Conservation (phyloP, 2,329 filamentous ascomycete species). For the Albophoma yamanashiensis region DNA sequence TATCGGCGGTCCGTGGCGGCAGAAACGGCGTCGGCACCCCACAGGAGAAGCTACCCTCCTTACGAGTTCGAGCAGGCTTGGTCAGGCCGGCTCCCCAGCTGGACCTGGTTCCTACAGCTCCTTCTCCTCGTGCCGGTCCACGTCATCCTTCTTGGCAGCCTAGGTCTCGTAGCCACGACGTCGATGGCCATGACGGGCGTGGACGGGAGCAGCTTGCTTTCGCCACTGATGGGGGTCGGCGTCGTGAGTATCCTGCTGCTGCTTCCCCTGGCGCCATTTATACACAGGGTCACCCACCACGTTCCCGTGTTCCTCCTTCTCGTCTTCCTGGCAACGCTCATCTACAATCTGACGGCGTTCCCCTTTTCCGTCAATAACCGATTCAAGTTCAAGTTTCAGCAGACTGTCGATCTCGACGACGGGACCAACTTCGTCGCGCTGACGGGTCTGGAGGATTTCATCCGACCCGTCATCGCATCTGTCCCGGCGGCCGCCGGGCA, state of each 20-base stretch:
- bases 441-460: slow-evolving; percentile 55
- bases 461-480: slow-evolving; percentile 53
- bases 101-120: slow-evolving; percentile 84
- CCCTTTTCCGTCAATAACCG: slow-evolving; percentile 73
- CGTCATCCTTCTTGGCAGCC: slow-evolving; percentile 66
- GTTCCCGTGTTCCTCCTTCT: slow-evolving; percentile 66
- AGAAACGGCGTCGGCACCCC: slow-evolving; percentile 14
- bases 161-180: slow-evolving; percentile 61
- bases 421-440: slow-evolving; percentile 61
- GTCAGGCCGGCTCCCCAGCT: slow-evolving; percentile 68
- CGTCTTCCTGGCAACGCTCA: slow-evolving; percentile 62
- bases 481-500: slow-evolving; percentile 63
- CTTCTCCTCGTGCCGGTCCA: slow-evolving; percentile 69
- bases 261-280: slow-evolving; percentile 68
- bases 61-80: slow-evolving; percentile 74
- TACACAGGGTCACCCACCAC: slow-evolving; percentile 78
- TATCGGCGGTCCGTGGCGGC: slow-evolving; percentile 37
- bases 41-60: slow-evolving; percentile 19
- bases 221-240: slow-evolving; percentile 62
- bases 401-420: slow-evolving; percentile 66
- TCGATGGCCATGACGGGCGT: slow-evolving; percentile 71
- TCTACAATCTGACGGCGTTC: slow-evolving; percentile 81
- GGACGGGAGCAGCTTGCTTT: slow-evolving; percentile 65
- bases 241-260: slow-evolving; percentile 60
- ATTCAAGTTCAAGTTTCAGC: slow-evolving; percentile 81